Percentiles rank a stretch among this genome's conserved stretches.
Conservation (phyloP, 2,329 filamentous ascomycete species). For the Neofusicoccum umdonicola region DNA sequence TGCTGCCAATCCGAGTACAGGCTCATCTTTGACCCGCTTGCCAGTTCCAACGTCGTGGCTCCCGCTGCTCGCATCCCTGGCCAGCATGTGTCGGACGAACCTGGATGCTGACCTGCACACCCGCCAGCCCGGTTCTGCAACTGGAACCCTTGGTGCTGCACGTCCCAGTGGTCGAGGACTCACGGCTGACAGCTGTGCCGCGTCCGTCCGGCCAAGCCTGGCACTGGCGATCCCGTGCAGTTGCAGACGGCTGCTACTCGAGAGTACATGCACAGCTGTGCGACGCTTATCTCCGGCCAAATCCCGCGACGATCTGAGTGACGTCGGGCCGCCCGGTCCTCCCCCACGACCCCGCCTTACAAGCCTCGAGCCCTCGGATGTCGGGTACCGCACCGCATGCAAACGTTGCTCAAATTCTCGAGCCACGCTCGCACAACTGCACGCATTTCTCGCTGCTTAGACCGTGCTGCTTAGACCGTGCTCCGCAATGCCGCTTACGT, state of each 20-base stretch:
- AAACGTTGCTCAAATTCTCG: too few relatives aligned
- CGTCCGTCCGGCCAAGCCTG: too few relatives aligned
- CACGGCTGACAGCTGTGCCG: too few relatives aligned
- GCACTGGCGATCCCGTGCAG: too few relatives aligned
- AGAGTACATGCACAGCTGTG: too few relatives aligned
- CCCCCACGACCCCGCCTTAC: conserved; percentile 3
- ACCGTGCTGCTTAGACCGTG: too few relatives aligned
- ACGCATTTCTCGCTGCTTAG: too few relatives aligned
- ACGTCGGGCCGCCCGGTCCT: background rate
- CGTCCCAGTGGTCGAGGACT: background rate
- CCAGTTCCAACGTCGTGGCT: background rate
- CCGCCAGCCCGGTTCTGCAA: background rate
- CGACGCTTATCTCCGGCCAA: background rate
- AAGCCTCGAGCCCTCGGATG: background rate
- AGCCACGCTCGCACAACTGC: too few relatives aligned
- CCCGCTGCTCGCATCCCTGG: background rate
- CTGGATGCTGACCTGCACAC: too few relatives aligned
- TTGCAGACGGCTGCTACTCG: too few relatives aligned
- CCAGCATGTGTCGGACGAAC: background rate
- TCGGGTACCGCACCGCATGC: too few relatives aligned
- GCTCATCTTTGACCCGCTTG: background rate
- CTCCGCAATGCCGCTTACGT: conserved; percentile 65
- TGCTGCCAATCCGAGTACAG: background rate
- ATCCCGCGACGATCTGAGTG: background rate
- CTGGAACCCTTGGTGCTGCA: background rate